phyloP scores from a whole-genome alignment of 495 filamentous ascomycete species.

The Hyphodiscus hymeniophilus region DNA sequence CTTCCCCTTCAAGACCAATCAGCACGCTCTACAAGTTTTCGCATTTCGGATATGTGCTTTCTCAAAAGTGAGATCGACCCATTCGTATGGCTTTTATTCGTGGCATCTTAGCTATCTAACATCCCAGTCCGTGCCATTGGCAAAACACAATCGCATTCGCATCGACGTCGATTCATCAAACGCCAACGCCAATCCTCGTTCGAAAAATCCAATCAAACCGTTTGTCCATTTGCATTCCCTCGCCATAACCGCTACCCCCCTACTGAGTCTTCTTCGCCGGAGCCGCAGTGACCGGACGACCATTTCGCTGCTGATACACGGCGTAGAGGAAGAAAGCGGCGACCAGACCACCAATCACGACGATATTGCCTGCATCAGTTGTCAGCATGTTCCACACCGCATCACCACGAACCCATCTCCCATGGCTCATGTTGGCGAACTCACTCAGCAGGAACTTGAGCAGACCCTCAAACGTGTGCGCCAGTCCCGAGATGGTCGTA shows the following conservation, averaged over 20 bases:
- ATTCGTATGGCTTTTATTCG: too few relatives aligned
- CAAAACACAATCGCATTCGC: too few relatives aligned
- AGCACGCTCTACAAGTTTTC: too few relatives aligned
- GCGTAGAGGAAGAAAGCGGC: conserved; percentile 34
- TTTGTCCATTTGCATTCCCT: too few relatives aligned
- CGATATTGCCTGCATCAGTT: conserved; percentile 34
- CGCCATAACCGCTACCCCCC: not conserved
- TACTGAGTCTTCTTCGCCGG: conserved; percentile 12
- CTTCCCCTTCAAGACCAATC: too few relatives aligned
- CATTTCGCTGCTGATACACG: conserved; percentile 30
- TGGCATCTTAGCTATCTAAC: too few relatives aligned
- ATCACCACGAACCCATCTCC: not conserved
- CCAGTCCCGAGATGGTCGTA: conserved; percentile 17
- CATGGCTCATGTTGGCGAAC: conserved; percentile 8
- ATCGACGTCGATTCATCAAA: too few relatives aligned
- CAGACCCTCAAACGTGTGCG: conserved; percentile 29
- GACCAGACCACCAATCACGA: conserved; percentile 40
- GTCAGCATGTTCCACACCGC: not conserved
- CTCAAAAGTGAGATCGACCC: too few relatives aligned
- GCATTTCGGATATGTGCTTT: too few relatives aligned
- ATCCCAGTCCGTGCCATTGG: too few relatives aligned
- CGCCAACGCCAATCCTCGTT: too few relatives aligned
- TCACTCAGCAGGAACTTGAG: conserved; percentile 34
- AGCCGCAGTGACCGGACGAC: conserved; percentile 5
- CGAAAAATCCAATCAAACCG: too few relatives aligned